These are phyloP conservation scores for Pichia insulana DNA, from an alignment of 805 yeast species.

Conservation along the genomic window DNA sequence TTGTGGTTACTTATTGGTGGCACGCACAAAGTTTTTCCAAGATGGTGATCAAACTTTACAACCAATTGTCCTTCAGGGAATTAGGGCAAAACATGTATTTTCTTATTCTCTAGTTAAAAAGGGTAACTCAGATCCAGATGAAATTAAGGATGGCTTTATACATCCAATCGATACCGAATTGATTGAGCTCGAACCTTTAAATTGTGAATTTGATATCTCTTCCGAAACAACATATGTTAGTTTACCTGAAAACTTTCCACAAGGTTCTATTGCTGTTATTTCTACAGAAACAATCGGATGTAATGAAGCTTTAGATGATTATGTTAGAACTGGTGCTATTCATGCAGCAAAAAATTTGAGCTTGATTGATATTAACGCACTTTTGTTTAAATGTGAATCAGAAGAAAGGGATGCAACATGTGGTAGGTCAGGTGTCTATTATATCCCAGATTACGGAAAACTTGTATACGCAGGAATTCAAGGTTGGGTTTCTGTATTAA, in stretches of 20 bases:
- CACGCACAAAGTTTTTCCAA: conserved; percentile 65
- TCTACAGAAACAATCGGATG: conserved; percentile 62
- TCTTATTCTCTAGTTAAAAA: conserved; percentile 44
- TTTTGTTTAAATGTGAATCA: conserved; percentile 70
- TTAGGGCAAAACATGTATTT: conserved; percentile 47
- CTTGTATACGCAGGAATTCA: conserved; percentile 84
- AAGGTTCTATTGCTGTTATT: conserved; percentile 84
- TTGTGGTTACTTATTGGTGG: conserved; percentile 79
- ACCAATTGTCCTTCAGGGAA: conserved; percentile 53
- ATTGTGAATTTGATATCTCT: conserved; percentile 34
- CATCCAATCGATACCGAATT: conserved; percentile 62
- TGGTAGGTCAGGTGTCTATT: conserved; percentile 67
- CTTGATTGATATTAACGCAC: conserved; percentile 63
- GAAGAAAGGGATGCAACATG: conserved; percentile 80
- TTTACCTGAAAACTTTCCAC: conserved; percentile 62
- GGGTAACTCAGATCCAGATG: conserved; percentile 13
- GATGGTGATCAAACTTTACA: conserved; percentile 44
- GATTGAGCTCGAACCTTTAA: conserved; percentile 42
- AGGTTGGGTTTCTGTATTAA: conserved; percentile 77
- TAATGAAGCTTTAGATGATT: conserved; percentile 54
- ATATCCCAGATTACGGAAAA: conserved; percentile 63
- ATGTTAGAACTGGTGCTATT: conserved; percentile 65
- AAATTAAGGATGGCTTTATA: conserved; percentile 22
- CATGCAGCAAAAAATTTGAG: conserved; percentile 57
- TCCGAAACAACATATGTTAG: conserved; percentile 42